Percentiles rank a stretch among this genome's conserved stretches.
phyloP scores from a whole-genome alignment of 2,329 filamentous ascomycete species.

The Fusarium humuli region DNA sequence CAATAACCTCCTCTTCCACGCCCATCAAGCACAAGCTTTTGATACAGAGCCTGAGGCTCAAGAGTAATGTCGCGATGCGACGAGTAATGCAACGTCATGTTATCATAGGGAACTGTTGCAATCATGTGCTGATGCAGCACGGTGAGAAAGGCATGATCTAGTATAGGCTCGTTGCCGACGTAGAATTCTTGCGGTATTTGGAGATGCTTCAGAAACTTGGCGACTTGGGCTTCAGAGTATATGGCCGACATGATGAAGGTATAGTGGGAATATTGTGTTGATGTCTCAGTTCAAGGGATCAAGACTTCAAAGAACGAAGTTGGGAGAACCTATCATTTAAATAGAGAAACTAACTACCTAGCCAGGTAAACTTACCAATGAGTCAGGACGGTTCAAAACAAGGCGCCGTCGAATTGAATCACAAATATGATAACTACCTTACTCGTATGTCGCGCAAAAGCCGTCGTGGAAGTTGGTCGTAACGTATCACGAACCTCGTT shows the following conservation, averaged over 20 bases:
- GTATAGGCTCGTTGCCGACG: conserved; percentile 43
- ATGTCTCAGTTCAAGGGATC: background rate
- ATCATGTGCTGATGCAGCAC: conserved; percentile 60
- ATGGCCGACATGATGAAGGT: conserved; percentile 43
- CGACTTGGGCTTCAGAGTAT: conserved; percentile 47
- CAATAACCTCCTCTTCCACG: conserved; percentile 68
- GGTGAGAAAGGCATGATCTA: conserved; percentile 51
- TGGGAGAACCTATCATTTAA: background rate
- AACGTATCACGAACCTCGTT: conserved; percentile 30
- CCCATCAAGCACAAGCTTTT: conserved; percentile 59
- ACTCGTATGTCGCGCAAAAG: conserved; percentile 36
- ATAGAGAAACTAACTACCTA: conserved; percentile 9
- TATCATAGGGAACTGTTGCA: conserved; percentile 66
- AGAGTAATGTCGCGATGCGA: conserved; percentile 54
- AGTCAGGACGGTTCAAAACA: conserved; percentile 28
- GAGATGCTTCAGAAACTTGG: conserved; percentile 46
- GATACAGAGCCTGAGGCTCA: conserved; percentile 59
- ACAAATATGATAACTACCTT: conserved; percentile 21
- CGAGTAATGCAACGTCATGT: conserved; percentile 66
- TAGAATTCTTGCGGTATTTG: conserved; percentile 47
- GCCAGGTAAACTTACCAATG: conserved; percentile 2
- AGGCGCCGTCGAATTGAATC: conserved; percentile 29
- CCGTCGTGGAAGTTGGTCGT: conserved; percentile 20
- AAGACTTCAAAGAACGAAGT: conserved; percentile 1
- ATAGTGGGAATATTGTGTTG: background rate